Base-by-base conservation (phyloP, 1,139 yeast species). In the Zygoascus meyerae region DNA sequence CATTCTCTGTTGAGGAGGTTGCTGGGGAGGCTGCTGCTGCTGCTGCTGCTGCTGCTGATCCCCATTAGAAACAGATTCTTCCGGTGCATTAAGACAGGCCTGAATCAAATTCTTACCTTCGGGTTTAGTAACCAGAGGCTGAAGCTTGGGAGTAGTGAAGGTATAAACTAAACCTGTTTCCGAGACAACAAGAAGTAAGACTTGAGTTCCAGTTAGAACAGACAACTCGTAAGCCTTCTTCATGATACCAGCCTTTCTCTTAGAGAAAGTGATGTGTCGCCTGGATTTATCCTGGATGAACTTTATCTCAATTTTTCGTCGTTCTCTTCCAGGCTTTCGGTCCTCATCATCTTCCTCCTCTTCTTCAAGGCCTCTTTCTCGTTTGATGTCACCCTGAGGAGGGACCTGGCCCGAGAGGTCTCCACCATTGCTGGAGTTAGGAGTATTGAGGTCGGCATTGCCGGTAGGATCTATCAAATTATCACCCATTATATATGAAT, bases 171-270 rank as follows among this genome's bases (percentile, higher is more conserved):
- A 79, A 6, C 98, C 98, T 16, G 98, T 92, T 68, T 92, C 98
- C 46, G 95, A 84, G 36, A 92, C 97, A 50, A 94, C 98, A 58
- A 92, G 77, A 51, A 92, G 73, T 56, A 92, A 75, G 32, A 92
- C 97, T 68, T 92, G 98, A 37, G 97, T 92, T 45, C 98, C 98
- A 8, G 98, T 92, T 58, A 92, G 76, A 44, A 94, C 97, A 21
- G 95, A 83, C 56, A 92, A 76, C 67, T 92, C 98, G 69, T 92
- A 92, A 14, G 98, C 98, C 72, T 92, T 71, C 71, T 92, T 92
- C 98, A 92, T 92, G 61, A 92, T 92, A 55, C 98, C 98, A 38
- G 97, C 97, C 70, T 92, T 90, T 69, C 98, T 85, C 72, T 92
- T 92, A 46, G 96, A 86, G 62, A 92, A 92, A 26, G 98, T 92